A percentile compares a stretch with the other conserved stretches of the same genome.
Conservation (phyloP, 495 filamentous ascomycete species). For the Hypoxylon cercidicola region DNA sequence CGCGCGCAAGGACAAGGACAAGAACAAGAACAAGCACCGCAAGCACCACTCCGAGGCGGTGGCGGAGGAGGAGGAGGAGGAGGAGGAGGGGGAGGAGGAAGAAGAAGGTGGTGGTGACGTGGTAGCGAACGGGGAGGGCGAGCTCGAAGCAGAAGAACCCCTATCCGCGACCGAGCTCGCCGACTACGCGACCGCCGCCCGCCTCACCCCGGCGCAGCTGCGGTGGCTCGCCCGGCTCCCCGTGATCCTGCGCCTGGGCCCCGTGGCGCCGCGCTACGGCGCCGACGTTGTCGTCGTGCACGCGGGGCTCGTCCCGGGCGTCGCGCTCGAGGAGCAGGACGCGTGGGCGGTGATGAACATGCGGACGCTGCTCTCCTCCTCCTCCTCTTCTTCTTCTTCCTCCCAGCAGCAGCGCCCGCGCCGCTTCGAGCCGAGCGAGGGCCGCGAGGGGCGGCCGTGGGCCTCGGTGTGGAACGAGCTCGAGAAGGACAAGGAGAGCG, state of each 20-base stretch:
- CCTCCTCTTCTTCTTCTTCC: background rate
- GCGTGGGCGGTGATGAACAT: slow-evolving; percentile 89
- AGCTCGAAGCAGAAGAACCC: slow-evolving; percentile 8
- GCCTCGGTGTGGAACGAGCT: slow-evolving; percentile 64
- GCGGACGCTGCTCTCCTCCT: slow-evolving; percentile 69
- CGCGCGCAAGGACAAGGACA: slow-evolving; percentile 17
- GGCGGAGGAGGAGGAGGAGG: background rate
- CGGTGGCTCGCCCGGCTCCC: slow-evolving; percentile 77
- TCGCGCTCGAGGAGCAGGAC: slow-evolving; percentile 78
- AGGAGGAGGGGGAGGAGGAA: slow-evolving; percentile 12
- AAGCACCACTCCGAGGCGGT: too few species aligned
- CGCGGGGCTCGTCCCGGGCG: slow-evolving; percentile 80
- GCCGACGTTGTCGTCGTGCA: slow-evolving; percentile 82
- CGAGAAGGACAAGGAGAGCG: slow-evolving; percentile 52
- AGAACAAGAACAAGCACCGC: slow-evolving; percentile 11
- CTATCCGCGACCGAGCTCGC: slow-evolving; percentile 13
- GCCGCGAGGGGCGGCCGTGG: slow-evolving; percentile 71
- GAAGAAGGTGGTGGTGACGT: slow-evolving; percentile 20
- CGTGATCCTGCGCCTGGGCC: slow-evolving; percentile 75
- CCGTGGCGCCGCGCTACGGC: slow-evolving; percentile 61
- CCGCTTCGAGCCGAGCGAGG: slow-evolving; percentile 24
- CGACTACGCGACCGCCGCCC: slow-evolving; percentile 48
- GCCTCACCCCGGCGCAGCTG: slow-evolving; percentile 62
- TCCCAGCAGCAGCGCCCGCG: background rate
- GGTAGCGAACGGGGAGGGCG: too few species aligned